Conservation (phyloP, 192 early-diverging fungal genomes). For the Mortierella hygrophila region DNA sequence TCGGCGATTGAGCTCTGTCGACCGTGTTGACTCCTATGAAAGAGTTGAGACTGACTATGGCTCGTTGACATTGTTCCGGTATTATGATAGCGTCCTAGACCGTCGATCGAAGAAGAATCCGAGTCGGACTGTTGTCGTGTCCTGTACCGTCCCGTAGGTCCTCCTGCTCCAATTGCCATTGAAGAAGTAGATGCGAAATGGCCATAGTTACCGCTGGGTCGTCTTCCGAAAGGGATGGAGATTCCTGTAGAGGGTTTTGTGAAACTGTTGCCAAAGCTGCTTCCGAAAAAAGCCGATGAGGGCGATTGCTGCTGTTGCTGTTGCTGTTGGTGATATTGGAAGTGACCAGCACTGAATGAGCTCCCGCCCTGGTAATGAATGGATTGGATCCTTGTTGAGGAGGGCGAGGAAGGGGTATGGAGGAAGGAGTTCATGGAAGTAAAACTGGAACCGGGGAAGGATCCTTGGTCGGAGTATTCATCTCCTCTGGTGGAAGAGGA, state of each 20-base stretch:
- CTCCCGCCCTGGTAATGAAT: not conserved
- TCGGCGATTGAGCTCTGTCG: conserved; percentile 32
- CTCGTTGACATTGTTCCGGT: conserved; percentile 9
- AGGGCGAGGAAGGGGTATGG: conserved; percentile 38
- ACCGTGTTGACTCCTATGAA: conserved; percentile 8
- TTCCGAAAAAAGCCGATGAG: conserved; percentile 5
- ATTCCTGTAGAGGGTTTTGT: conserved; percentile 29
- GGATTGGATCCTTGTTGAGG: conserved; percentile 18
- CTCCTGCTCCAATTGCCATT: not conserved
- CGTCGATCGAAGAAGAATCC: conserved; percentile 30
- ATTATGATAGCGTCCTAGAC: not conserved
- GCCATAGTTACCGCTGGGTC: conserved; percentile 18
- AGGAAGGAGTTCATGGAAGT: conserved; percentile 49
- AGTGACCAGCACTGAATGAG: not conserved
- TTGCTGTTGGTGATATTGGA: conserved; percentile 26
- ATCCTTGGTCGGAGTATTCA: conserved; percentile 29
- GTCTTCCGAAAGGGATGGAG: conserved; percentile 34
- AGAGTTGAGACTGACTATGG: conserved; percentile 2
- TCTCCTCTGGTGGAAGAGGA: conserved; percentile 22
- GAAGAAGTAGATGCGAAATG: not conserved
- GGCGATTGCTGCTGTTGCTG: conserved; percentile 5
- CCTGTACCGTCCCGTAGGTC: not conserved
- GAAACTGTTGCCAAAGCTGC: conserved; percentile 27
- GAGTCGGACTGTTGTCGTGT: conserved; percentile 22
- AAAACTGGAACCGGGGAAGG: conserved; percentile 38